Evolutionary conservation across 805 yeast genomes (phyloP), one percentile per base, ranked within the genome.

Genomic region (Blastobotrys peoriensis): DNA sequence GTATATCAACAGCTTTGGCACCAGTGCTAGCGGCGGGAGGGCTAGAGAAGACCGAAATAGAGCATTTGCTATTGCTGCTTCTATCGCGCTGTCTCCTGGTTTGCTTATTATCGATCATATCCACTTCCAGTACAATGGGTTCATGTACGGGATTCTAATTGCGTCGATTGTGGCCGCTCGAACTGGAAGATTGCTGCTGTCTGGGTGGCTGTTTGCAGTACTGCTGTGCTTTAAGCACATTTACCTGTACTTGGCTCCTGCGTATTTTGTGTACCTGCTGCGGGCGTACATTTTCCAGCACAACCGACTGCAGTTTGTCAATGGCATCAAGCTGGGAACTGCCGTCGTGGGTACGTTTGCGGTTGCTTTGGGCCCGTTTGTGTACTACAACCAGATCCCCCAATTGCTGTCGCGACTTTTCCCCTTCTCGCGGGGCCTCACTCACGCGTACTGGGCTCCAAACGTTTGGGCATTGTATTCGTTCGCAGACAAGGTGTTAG

Each of bases 361-460:
- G 0, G 57, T 78, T 4, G 87, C 95, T 6, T 86, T 89, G 68
- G 83, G 72, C 1, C 98, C 98, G 1, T 89, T 89, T 57, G 62
- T 75, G 4, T 75, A 75, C 54, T 69, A 76, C 53, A 70, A 71
- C 1, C 84, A 79, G 27, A 56, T 84, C 40, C 81, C 84, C 0
- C 78, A 86, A 49, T 64, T 93, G 15, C 39, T 86, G 5, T 59
- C 67, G 3, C 71, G 98, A 38, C 66, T 93, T 25, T 93, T 93
- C 65, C 98, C 98, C 4, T 91, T 91, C 60, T 83, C 94, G 40
- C 73, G 98, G 60, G 98, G 98, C 1, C 71, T 93, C 30, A 93
- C 97, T 3, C 98, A 93, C 65, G 96, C 98, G 0, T 93, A 93
- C 66, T 93, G 98, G 98, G 98, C 98, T 1, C 98, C 99, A 13